Base-by-base conservation (phyloP, 106 monocot genomes). In the Posidonia australis region DNA sequence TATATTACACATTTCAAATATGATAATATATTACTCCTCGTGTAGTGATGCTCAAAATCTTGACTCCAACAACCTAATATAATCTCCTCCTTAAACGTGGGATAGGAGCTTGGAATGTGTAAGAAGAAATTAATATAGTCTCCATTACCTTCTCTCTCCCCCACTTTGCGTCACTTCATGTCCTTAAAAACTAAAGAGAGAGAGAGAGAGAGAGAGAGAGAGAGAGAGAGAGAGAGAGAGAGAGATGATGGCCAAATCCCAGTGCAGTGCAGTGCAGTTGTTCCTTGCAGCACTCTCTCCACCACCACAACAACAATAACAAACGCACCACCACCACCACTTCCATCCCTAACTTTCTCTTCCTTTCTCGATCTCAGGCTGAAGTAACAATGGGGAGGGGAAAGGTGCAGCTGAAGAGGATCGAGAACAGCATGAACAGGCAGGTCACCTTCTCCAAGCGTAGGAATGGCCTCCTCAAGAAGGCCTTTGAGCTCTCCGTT, bases 381-480 rank as follows among this genome's bases (percentile, higher is more conserved):
- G 36, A 36, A 36, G 36, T 7, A 36, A 36, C 59, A 57, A 82
- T 82, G 82, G 82, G 82, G 47, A 86, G 86, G 54, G 86, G 86
- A 9, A 84, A 79, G 73, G 84, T 88, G 54, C 79, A 84, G 76
- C 74, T 88, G 68, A 81, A 79, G 79, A 67, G 84, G 73, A 88
- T 88, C 52, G 84, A 88, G 75, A 88, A 88, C 71, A 84, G 76
- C 67, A 77, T 84, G 62, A 88, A 82, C 66, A 47, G 84, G 43
- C 84, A 88, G 67, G 84, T 84, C 28, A 88, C 88, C 20, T 88
- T 88, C 71, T 88, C 88, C 41, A 88, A 88, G 71, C 69, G 88
- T 13, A 27, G 84, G 31, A 74, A 77, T 13, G 88, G 88, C 27
- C 41, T 88, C 60, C 64, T 88, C 18, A 88, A 88, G 77, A 88